phyloP scores from a whole-genome alignment of 306 rosid species.

The Lathyrus tuberosus region DNA sequence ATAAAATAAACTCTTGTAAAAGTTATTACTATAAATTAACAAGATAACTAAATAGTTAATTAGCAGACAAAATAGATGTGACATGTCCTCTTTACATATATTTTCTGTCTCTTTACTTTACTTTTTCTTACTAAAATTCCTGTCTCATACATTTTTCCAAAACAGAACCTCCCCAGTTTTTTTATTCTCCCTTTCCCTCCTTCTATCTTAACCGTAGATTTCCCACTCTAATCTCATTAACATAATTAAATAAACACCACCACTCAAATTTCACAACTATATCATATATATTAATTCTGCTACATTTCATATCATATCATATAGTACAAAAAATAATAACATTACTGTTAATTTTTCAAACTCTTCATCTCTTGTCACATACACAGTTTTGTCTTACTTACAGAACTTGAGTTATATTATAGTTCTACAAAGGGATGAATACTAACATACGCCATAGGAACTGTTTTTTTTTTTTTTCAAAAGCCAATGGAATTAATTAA shows the following conservation, averaged over 20 bases:
- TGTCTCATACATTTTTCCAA: constrained; percentile 30
- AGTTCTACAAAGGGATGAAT: constrained; percentile 35
- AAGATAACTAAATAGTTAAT: constrained; percentile 4
- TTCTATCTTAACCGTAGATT: constrained; percentile 34
- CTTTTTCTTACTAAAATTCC: constrained; percentile 38
- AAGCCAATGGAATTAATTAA: no score
- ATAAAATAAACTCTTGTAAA: not conserved
- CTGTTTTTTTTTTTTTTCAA: no score
- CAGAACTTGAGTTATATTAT: constrained; percentile 11
- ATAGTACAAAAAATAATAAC: not conserved
- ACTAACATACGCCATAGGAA: constrained; percentile 55
- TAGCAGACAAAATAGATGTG: constrained; percentile 25
- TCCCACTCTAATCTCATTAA: constrained; percentile 9
- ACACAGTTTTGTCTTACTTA: constrained; percentile 5
- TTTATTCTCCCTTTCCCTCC: constrained; percentile 25
- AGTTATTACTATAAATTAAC: not conserved
- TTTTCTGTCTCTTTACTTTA: constrained; percentile 39
- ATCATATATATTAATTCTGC: not conserved
- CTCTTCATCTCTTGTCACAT: constrained; percentile 21
- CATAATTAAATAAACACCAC: constrained; percentile 3
- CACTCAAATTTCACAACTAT: constrained; percentile 3
- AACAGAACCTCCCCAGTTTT: constrained; percentile 20
- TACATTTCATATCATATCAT: not conserved
- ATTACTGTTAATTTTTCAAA: constrained; percentile 16
- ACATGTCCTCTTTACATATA: constrained; percentile 14